phyloP scores from a whole-genome alignment of 2,329 filamentous ascomycete species.

The Alternaria conjuncta region DNA sequence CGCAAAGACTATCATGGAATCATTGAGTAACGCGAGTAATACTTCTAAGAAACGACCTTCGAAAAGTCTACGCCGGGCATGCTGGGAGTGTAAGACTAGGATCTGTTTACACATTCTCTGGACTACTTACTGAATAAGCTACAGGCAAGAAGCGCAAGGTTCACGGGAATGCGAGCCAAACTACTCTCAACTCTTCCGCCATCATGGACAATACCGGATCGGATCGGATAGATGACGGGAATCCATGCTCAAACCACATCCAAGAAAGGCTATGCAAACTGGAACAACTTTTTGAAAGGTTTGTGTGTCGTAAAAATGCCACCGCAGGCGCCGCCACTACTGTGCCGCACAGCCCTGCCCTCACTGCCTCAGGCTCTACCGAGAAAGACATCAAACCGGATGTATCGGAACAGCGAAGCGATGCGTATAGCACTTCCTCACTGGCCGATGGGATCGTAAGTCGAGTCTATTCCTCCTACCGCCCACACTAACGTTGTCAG shows the following conservation, averaged over 20 bases:
- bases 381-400: slow-evolving; percentile 30
- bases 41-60: slow-evolving; percentile 32
- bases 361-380: slow-evolving; percentile 21
- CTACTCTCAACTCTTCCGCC: slow-evolving; percentile 17
- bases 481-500: slow-evolving; percentile 25
- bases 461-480: not conserved
- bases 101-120: not conserved
- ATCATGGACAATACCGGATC: slow-evolving; percentile 19
- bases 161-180: slow-evolving; percentile 19
- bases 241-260: slow-evolving; percentile 37
- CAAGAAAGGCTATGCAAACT: slow-evolving; percentile 43
- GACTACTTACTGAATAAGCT: slow-evolving; percentile 14
- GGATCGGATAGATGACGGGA: slow-evolving; percentile 24
- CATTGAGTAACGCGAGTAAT: slow-evolving; percentile 20
- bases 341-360: slow-evolving; percentile 25
- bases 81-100: slow-evolving; percentile 44
- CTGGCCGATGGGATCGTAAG: slow-evolving; percentile 42
- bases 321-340: slow-evolving; percentile 12
- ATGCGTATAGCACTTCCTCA: slow-evolving; percentile 35
- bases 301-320: slow-evolving; percentile 42
- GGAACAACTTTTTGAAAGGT: slow-evolving; percentile 45
- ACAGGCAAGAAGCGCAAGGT: slow-evolving; percentile 43
- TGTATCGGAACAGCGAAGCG: slow-evolving; percentile 27
- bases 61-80: slow-evolving; percentile 38
- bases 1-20: slow-evolving; percentile 25